A percentile compares a stretch with the other conserved stretches of the same genome.
Evolutionary conservation across 768 basidiomycete species (phyloP).

Genomic region (Kwoniella dejecticola): DNA sequence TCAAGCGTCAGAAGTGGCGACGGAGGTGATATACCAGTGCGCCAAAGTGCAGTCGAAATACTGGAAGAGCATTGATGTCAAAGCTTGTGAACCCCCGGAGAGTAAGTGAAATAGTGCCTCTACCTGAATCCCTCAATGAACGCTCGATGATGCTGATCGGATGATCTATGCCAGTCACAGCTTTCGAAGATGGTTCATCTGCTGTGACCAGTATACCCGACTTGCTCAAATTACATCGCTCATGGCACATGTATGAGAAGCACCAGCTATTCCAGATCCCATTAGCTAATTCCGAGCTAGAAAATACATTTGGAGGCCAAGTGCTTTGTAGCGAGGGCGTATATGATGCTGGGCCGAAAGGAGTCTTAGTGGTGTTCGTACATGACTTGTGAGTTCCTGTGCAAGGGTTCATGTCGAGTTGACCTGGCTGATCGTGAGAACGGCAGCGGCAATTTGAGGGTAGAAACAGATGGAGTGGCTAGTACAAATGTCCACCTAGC

Average conservation of each 20-base stretch:
- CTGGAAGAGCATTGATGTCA: conserved; percentile 85
- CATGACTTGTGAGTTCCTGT: conserved; percentile 82
- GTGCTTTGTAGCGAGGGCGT: conserved; percentile 85
- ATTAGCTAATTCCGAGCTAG: conserved; percentile 65
- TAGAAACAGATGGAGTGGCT: conserved; percentile 73
- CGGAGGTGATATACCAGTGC: conserved; percentile 87
- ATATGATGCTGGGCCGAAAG: conserved; percentile 59
- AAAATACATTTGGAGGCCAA: conserved; percentile 75
- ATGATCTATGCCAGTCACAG: conserved; percentile 11
- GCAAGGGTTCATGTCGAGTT: not conserved
- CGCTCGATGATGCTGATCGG: too few species aligned
- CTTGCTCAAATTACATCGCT: conserved; percentile 85
- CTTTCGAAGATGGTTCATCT: conserved; percentile 19
- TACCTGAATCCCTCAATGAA: not conserved
- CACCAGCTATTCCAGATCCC: conserved; percentile 81
- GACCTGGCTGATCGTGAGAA: not conserved
- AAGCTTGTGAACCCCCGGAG: conserved; percentile 77
- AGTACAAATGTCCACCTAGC: conserved; percentile 69
- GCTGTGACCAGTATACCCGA: conserved; percentile 59
- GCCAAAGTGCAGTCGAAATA: conserved; percentile 83
- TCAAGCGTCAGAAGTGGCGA: conserved; percentile 73
- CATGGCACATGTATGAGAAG: conserved; percentile 73
- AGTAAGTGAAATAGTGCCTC: conserved; percentile 58
- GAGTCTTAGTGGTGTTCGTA: conserved; percentile 71
- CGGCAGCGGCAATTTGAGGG: conserved; percentile 78